Base-by-base conservation (phyloP, 768 basidiomycete species). In the Lactarius quietus region DNA sequence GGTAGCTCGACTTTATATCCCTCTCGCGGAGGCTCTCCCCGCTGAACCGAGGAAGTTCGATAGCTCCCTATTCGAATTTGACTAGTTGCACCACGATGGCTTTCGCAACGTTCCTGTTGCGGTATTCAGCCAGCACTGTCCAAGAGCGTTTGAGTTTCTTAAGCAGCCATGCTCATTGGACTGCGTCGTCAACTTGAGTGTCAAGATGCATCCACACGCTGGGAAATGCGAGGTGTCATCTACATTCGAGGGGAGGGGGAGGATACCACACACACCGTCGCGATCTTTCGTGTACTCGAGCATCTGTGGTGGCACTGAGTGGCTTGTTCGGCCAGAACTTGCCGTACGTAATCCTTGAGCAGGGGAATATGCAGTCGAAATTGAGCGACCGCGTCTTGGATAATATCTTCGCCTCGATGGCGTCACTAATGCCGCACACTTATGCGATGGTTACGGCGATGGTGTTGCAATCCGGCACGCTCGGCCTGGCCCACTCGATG, bases 81-180 rank as follows among this genome's bases (percentile, higher is more conserved):
- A n/a, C n/a, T n/a, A 74, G 73, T 61, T 78, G 78, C 1, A 81
- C 75, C 14, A 83, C 87, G 17, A 84, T 87, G 18, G 79, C 75
- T 72, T 82, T 87, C 6, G 88, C 88, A 66, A 90, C 88, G 18
- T 77, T 76, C 69, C 85, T 86, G 33, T 76, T 82, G 48, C 81
- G 78, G 71, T 87, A 88, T 63, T 84, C 79, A 10, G 76, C 72
- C 8, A 79, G 74, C 10, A 82, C 82, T 0, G 73, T 72, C 71
- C 83, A 90, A 59, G 73, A 73, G 36, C 77, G 78, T n/a, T n/a
- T n/a, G 74, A 68, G 58, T 82, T n/a, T n/a, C n/a, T n/a, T n/a
- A n/a, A n/a, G n/a, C n/a, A n/a, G n/a, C n/a, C 77, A 1, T 75
- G 77, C 26, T 74, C 55, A 17, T 69, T 57, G 1, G 76, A 68